A percentile compares a stretch with the other conserved stretches of the same genome.
Conservation (phyloP, 2,329 filamentous ascomycete genomes). For the Aureobasidium lini region DNA sequence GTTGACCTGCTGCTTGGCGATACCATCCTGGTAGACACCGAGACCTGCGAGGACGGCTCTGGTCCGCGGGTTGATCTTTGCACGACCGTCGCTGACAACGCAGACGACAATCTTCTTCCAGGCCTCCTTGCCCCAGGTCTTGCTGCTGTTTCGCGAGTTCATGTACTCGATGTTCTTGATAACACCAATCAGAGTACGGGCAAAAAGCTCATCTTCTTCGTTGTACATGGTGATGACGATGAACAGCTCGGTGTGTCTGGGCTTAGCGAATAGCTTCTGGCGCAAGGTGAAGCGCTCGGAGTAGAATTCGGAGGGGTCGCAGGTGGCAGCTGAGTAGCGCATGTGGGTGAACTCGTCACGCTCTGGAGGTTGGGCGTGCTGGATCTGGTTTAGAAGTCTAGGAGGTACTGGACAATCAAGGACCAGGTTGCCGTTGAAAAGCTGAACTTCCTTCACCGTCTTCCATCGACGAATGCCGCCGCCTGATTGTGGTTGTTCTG, state of each 20-base stretch:
- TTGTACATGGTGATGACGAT: constrained; percentile 99
- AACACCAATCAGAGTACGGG: constrained; percentile 90
- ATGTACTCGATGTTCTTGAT: constrained; percentile 99
- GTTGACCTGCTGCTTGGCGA: constrained; percentile 97
- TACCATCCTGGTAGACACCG: constrained; percentile 96
- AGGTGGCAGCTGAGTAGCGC: constrained; percentile 91
- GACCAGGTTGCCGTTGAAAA: constrained; percentile 94
- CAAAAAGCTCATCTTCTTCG: constrained; percentile 92
- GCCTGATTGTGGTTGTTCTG: constrained; percentile 42
- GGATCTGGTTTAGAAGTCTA: constrained; percentile 75
- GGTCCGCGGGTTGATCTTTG: constrained; percentile 91
- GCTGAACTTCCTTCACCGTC: constrained; percentile 95
- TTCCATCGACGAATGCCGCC: constrained; percentile 81
- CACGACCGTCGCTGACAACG: constrained; percentile 91
- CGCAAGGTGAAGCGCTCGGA: constrained; percentile 84
- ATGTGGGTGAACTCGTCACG: constrained; percentile 86
- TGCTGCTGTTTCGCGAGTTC: constrained; percentile 86
- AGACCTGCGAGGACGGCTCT: constrained; percentile 83
- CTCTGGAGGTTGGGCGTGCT: constrained; percentile 69
- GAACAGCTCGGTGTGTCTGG: constrained; percentile 87
- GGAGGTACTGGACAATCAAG: constrained; percentile 94
- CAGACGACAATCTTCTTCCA: constrained; percentile 99
- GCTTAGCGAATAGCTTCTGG: constrained; percentile 86
- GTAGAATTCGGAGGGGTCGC: constrained; percentile 83
- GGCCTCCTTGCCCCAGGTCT: constrained; percentile 96